A percentile compares a stretch with the other conserved stretches of the same genome.
These are phyloP conservation scores for Limnanthes douglasii DNA, from an alignment of 345 rosid genomes.

Conservation along the genomic window DNA sequence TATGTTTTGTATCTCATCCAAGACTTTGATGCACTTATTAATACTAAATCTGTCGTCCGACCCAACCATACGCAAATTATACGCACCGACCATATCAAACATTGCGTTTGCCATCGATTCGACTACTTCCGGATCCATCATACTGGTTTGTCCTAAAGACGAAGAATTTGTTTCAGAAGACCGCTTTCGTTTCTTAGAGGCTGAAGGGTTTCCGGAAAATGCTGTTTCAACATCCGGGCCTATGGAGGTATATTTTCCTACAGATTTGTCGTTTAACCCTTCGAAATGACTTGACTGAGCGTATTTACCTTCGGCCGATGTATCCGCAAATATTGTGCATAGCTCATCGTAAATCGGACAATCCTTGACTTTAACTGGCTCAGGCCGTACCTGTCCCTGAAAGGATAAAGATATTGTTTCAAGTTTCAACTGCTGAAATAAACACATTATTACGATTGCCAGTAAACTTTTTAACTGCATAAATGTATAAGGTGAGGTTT, in stretches of 20 bases:
- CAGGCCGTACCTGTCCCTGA: constrained; percentile 44
- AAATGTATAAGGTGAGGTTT: too few species aligned
- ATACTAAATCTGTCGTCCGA: constrained; percentile 29
- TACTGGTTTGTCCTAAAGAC: constrained; percentile 11
- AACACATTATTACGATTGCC: too few species aligned
- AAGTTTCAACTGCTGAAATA: too few species aligned
- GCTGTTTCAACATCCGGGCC: constrained; percentile 14
- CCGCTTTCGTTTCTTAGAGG: constrained; percentile 26
- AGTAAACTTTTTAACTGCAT: too few species aligned
- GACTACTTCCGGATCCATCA: constrained; percentile 20
- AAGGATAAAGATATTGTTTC: too few species aligned
- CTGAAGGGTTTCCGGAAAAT: constrained; percentile 15
- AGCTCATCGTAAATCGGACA: constrained; percentile 73
- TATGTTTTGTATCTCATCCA: constrained; percentile 43
- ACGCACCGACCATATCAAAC: constrained; percentile 38
- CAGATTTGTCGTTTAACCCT: constrained; percentile 41
- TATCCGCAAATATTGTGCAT: constrained; percentile 46
- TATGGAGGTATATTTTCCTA: constrained; percentile 13
- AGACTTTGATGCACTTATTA: constrained; percentile 43
- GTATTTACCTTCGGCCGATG: constrained; percentile 53
- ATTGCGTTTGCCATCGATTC: constrained; percentile 44
- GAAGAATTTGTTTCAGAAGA: constrained; percentile 16
- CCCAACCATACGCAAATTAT: constrained; percentile 21
- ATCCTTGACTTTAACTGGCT: constrained; percentile 38
- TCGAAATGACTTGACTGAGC: constrained; percentile 91